These are phyloP conservation scores for Moringa oleifera DNA, from an alignment of 345 rosid species.

Conservation along the genomic window DNA sequence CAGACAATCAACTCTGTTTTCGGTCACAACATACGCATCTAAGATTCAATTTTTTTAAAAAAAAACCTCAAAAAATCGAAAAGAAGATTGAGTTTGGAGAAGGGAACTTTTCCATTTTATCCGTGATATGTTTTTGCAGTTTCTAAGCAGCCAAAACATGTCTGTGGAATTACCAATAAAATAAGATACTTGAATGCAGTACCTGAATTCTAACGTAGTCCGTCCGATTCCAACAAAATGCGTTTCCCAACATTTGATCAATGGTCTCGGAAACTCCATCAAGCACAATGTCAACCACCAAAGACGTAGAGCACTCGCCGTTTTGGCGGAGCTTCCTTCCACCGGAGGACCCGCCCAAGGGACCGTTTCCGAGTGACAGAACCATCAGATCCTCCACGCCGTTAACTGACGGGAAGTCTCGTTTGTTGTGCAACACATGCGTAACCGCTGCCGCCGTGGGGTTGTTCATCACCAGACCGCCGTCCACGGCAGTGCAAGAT, in stretches of 20 bases:
- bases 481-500: conserved; percentile 73
- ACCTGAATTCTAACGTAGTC: conserved; percentile 99
- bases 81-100: no score
- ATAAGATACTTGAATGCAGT: background rate
- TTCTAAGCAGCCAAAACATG: background rate
- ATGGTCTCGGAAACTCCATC: conserved; percentile 93
- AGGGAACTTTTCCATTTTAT: no score
- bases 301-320: conserved; percentile 68
- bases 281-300: conserved; percentile 66
- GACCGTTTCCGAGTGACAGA: conserved; percentile 81
- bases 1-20: no score
- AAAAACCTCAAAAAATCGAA: no score
- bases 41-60: no score
- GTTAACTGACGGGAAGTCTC: conserved; percentile 78
- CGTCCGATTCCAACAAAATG: conserved; percentile 86
- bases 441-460: conserved; percentile 94
- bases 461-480: conserved; percentile 95
- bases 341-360: conserved; percentile 21
- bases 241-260: conserved; percentile 94
- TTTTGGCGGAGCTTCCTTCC: conserved; percentile 32
- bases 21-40: no score
- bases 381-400: conserved; percentile 87
- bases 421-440: conserved; percentile 94
- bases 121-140: background rate
- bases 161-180: background rate